Evolutionary conservation across 2,329 filamentous ascomycete species (phyloP).

Genomic region (Saccharata proteae): DNA sequence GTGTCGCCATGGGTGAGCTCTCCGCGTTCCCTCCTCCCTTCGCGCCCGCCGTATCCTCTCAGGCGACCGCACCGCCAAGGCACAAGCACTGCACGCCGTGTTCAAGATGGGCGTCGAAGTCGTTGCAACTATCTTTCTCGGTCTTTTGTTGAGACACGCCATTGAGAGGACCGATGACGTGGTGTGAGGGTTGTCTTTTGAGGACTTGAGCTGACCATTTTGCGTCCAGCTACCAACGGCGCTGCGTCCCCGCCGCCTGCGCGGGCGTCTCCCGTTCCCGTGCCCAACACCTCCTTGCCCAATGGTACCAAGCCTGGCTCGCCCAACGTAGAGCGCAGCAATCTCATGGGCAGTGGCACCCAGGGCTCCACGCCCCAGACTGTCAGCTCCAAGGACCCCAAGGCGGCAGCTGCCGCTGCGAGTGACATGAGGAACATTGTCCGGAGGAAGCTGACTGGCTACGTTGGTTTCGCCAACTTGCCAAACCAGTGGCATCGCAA

Average conservation of each 20-base stretch:
- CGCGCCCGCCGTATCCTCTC: not conserved
- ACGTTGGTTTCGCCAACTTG: conserved; percentile 96
- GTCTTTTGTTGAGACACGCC: no score
- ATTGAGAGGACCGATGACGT: no score
- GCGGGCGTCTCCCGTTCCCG: conserved; percentile 35
- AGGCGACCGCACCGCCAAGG: not conserved
- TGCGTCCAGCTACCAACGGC: conserved; percentile 36
- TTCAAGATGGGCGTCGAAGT: not conserved
- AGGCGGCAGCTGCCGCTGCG: conserved; percentile 38
- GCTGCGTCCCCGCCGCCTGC: conserved; percentile 27
- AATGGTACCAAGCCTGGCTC: conserved; percentile 43
- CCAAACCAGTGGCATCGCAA: conserved; percentile 99
- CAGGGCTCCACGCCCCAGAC: conserved; percentile 43
- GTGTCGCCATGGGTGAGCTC: conserved; percentile 26
- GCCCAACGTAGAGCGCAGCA: conserved; percentile 46
- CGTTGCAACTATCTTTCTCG: not conserved
- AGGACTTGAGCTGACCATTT: no score
- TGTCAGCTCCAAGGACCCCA: conserved; percentile 53
- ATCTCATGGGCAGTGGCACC: conserved; percentile 38
- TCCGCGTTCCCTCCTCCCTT: conserved; percentile 1
- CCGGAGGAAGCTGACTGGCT: conserved; percentile 93
- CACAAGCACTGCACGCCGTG: not conserved
- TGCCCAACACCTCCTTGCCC: conserved; percentile 26
- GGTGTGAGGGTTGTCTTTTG: no score
- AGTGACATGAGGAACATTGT: conserved; percentile 79